Evolutionary conservation across 768 basidiomycete species (phyloP).

Genomic region (Termitomyces sp.): DNA sequence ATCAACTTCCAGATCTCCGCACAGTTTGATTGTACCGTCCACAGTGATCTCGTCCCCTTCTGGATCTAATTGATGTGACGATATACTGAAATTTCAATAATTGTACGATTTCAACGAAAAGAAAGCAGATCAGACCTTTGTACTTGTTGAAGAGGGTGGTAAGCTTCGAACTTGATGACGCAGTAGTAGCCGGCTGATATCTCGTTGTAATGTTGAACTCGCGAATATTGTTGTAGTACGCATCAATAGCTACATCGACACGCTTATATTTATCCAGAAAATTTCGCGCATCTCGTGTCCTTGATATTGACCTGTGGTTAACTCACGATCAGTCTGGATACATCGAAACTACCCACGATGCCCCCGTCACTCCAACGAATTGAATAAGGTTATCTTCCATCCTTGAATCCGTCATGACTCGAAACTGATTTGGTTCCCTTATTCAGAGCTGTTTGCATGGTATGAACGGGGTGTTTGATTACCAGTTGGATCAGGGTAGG

Average conservation of each 20-base stretch:
- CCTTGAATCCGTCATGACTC: slow-evolving; percentile 33
- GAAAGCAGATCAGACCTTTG: slow-evolving; percentile 40
- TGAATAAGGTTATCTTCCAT: slow-evolving; percentile 47
- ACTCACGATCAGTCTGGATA: slow-evolving; percentile 14
- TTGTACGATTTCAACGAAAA: not conserved
- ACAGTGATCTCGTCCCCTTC: slow-evolving; percentile 62
- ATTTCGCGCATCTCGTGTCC: slow-evolving; percentile 54
- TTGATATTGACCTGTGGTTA: slow-evolving; percentile 25
- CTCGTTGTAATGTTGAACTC: slow-evolving; percentile 20
- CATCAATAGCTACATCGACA: slow-evolving; percentile 68
- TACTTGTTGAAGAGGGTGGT: slow-evolving; percentile 58
- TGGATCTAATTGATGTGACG: slow-evolving; percentile 34
- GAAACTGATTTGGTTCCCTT: not conserved
- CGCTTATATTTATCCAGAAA: slow-evolving; percentile 67
- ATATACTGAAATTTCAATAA: not conserved
- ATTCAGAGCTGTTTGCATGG: slow-evolving; percentile 5
- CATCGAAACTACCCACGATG: slow-evolving; percentile 46
- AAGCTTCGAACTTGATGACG: slow-evolving; percentile 49
- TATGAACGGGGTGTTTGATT: not conserved
- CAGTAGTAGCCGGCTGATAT: slow-evolving; percentile 17
- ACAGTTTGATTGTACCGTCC: slow-evolving; percentile 76
- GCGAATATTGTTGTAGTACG: slow-evolving; percentile 57
- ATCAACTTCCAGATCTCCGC: slow-evolving; percentile 61
- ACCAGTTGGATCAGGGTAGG: not conserved
- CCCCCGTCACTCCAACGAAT: slow-evolving; percentile 63